Percentiles rank a stretch among this genome's conserved stretches.
Conservation (phyloP, 768 basidiomycete species). For the Krasilnikovozyma curviuscula region DNA sequence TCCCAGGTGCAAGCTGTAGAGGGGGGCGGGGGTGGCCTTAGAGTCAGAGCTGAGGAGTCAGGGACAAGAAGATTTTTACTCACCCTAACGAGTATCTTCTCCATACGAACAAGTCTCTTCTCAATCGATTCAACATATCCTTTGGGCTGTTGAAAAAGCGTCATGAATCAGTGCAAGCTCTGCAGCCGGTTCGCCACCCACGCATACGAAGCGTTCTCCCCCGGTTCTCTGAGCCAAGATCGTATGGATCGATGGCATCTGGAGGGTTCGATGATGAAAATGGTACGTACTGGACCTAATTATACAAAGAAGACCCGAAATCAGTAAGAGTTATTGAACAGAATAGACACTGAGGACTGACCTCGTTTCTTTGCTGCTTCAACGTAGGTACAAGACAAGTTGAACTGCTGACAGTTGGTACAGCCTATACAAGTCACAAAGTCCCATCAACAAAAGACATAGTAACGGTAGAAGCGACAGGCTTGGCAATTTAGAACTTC, state of each 20-base stretch:
- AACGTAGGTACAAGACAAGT: conserved; percentile 43
- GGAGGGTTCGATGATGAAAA: background rate
- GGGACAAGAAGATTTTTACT: background rate
- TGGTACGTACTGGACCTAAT: background rate
- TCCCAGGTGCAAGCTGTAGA: conserved; percentile 20
- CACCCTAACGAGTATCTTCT: conserved; percentile 19
- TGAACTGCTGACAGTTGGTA: conserved; percentile 42
- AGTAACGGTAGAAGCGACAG: conserved; percentile 41
- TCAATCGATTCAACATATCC: conserved; percentile 24
- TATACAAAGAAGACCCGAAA: background rate
- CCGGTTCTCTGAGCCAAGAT: too few species aligned
- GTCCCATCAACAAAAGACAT: conserved; percentile 20
- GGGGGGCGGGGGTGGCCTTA: conserved; percentile 16
- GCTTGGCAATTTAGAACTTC: too few species aligned
- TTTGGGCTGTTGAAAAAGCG: background rate
- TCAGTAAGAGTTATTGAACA: background rate
- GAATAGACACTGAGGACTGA: conserved; percentile 18
- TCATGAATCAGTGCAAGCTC: background rate
- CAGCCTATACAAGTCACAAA: conserved; percentile 41
- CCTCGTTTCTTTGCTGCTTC: conserved; percentile 45
- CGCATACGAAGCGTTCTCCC: background rate
- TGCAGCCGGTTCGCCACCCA: background rate
- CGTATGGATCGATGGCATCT: too few species aligned
- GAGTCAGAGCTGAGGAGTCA: conserved; percentile 9
- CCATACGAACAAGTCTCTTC: conserved; percentile 22